A percentile compares a stretch with the other conserved stretches of the same genome.
phyloP scores from a whole-genome alignment of 768 basidiomycete genomes.

The Tylopilus subfusipes region DNA sequence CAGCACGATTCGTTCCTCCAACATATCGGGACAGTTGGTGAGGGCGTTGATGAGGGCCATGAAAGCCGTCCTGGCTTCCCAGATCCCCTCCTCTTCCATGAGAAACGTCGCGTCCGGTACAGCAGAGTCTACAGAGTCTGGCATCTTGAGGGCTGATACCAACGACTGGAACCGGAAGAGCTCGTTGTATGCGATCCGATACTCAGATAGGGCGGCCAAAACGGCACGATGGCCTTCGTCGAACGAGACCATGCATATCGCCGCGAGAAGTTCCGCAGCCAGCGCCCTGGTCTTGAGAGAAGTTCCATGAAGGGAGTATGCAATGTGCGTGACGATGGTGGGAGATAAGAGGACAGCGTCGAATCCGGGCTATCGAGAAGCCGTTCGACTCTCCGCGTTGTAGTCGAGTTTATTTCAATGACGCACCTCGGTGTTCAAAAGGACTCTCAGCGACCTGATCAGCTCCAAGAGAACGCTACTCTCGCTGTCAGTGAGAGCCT shows the following conservation, averaged over 20 bases:
- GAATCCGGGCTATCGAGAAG: constrained; percentile 61
- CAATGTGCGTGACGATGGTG: constrained; percentile 65
- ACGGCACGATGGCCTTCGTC: constrained; percentile 72
- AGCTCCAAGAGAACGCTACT: constrained; percentile 66
- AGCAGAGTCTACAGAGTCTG: constrained; percentile 40
- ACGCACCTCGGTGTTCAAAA: constrained; percentile 80
- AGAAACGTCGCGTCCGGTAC: constrained; percentile 33
- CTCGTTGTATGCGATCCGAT: constrained; percentile 66
- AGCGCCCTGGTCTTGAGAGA: constrained; percentile 68
- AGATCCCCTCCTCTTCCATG: constrained; percentile 63
- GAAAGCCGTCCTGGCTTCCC: constrained; percentile 76
- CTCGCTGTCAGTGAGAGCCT: constrained; percentile 60
- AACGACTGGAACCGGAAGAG: constrained; percentile 77
- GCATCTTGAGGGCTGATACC: constrained; percentile 56
- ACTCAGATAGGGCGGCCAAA: constrained; percentile 77
- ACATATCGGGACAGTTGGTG: constrained; percentile 57
- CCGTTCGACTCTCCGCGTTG: background rate
- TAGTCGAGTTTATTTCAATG: background rate
- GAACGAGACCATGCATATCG: constrained; percentile 71
- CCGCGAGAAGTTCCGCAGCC: constrained; percentile 76
- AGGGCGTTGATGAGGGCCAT: constrained; percentile 81
- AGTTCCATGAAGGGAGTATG: constrained; percentile 63
- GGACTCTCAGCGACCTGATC: constrained; percentile 73
- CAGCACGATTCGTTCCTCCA: constrained; percentile 76
- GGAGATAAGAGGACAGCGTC: constrained; percentile 59